phyloP scores from a whole-genome alignment of 257 asterid species.

The Nicotiana benthamiana region DNA sequence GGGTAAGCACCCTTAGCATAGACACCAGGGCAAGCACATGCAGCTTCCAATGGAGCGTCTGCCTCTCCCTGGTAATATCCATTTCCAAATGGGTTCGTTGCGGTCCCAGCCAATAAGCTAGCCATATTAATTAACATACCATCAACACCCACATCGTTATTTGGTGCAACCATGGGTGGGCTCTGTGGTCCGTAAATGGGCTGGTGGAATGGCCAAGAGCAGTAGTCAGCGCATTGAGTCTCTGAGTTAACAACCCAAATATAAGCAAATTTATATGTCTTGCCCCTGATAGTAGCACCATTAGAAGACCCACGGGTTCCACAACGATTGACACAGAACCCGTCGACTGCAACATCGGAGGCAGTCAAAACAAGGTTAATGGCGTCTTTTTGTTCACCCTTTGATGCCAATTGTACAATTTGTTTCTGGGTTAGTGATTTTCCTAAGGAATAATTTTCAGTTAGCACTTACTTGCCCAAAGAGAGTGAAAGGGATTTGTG shows the following conservation, averaged over 20 bases:
- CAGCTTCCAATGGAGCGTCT: slow-evolving; percentile 50
- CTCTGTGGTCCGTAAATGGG: slow-evolving; percentile 54
- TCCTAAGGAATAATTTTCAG: slow-evolving; percentile 32
- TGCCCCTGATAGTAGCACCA: slow-evolving; percentile 8
- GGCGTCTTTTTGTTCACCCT: slow-evolving; percentile 36
- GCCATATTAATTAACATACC: slow-evolving; percentile 40
- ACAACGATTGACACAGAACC: slow-evolving; percentile 48
- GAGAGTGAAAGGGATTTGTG: slow-evolving; percentile 18
- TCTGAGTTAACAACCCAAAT: slow-evolving; percentile 62
- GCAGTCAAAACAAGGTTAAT: slow-evolving; percentile 47
- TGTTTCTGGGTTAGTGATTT: slow-evolving; percentile 30
- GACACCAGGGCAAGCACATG: slow-evolving; percentile 51
- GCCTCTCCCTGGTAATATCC: slow-evolving; percentile 50
- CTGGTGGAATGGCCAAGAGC: slow-evolving; percentile 66
- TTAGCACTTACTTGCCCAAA: slow-evolving; percentile 25
- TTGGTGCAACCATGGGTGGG: slow-evolving; percentile 42
- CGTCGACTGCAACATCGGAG: slow-evolving; percentile 40
- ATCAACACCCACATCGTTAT: slow-evolving; percentile 44
- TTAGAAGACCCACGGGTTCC: slow-evolving; percentile 44
- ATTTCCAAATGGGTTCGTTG: slow-evolving; percentile 46
- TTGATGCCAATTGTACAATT: slow-evolving; percentile 29
- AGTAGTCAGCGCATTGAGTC: slow-evolving; percentile 47
- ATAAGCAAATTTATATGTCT: slow-evolving; percentile 41
- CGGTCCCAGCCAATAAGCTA: slow-evolving; percentile 49
- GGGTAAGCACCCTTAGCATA: slow-evolving; percentile 55